These are phyloP conservation scores for Cytospora leucostoma DNA, from an alignment of 2,329 filamentous ascomycete species.

Conservation along the genomic window DNA sequence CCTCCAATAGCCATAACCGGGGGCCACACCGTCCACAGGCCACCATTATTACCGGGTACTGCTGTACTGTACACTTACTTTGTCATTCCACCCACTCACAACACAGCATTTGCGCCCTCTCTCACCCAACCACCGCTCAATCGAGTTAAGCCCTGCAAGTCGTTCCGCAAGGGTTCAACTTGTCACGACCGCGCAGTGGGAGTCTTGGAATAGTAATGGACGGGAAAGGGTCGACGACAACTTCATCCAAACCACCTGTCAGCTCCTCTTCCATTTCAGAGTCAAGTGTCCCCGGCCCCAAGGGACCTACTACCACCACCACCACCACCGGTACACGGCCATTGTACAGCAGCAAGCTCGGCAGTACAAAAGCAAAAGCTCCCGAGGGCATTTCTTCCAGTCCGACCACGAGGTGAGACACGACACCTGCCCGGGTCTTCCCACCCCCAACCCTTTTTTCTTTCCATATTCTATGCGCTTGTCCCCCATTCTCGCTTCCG, in stretches of 20 bases:
- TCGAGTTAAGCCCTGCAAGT: slow-evolving; percentile 23
- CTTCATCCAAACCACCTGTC: slow-evolving; percentile 15
- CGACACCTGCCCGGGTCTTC: slow-evolving; percentile 31
- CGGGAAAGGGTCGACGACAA: slow-evolving; percentile 23
- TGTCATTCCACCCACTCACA: slow-evolving; percentile 22
- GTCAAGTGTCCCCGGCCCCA: slow-evolving; percentile 9
- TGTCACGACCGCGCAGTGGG: slow-evolving; percentile 21
- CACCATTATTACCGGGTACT: background rate
- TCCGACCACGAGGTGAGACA: slow-evolving; percentile 39
- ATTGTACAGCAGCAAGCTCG: slow-evolving; percentile 39
- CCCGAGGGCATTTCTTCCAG: slow-evolving; percentile 32
- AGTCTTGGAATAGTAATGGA: slow-evolving; percentile 25
- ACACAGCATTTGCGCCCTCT: slow-evolving; percentile 16
- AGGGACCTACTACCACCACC: slow-evolving; percentile 10
- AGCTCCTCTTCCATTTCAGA: slow-evolving; percentile 9
- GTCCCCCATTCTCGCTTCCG: slow-evolving; percentile 12
- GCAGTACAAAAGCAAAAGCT: slow-evolving; percentile 33
- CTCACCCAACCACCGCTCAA: slow-evolving; percentile 14
- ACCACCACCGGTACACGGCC: slow-evolving; percentile 29
- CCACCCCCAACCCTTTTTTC: slow-evolving; percentile 29
- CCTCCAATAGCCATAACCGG: slow-evolving; percentile 15
- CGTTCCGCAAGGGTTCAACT: slow-evolving; percentile 25
- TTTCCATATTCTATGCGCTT: slow-evolving; percentile 8
- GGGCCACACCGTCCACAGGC: slow-evolving; percentile 19
- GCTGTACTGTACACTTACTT: background rate